These are phyloP conservation scores for Arachis hypogaea DNA, from an alignment of 306 rosid genomes.

Conservation along the genomic window DNA sequence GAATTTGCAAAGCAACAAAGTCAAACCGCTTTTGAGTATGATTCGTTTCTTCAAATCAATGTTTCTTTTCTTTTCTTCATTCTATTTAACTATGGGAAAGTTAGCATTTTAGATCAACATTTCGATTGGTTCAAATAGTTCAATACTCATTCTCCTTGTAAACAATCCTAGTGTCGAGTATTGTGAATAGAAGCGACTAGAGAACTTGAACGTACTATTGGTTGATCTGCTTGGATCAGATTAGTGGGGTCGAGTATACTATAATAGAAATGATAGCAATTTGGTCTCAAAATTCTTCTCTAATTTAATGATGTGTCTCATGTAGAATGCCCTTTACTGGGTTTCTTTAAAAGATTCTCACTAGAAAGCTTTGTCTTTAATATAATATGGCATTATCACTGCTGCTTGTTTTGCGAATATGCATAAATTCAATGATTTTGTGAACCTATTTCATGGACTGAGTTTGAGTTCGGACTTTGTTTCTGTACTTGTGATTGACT, in stretches of 20 bases:
- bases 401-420: conserved; percentile 14
- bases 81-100: not conserved
- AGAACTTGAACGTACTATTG: too few relatives aligned
- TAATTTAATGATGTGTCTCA: not conserved
- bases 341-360: conserved; percentile 8
- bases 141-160: too few relatives aligned
- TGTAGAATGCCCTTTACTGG: conserved; percentile 21
- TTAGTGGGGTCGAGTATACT: not conserved
- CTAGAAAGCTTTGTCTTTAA: conserved; percentile 1
- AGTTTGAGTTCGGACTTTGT: conserved; percentile 9
- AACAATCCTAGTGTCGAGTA: too few relatives aligned
- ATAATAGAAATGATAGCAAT: not conserved
- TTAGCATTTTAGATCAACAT: not conserved
- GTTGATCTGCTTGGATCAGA: not conserved
- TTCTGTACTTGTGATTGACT: not conserved
- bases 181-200: too few relatives aligned
- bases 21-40: conserved; percentile 66
- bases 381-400: not conserved
- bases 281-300: not conserved
- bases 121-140: not conserved
- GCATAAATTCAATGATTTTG: too few relatives aligned
- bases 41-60: not conserved
- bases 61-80: not conserved
- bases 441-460: not conserved
- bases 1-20: conserved; percentile 92